Evolutionary conservation across 2,329 filamentous ascomycete genomes (phyloP).

Genomic region (Aureobasidium sp.): DNA sequence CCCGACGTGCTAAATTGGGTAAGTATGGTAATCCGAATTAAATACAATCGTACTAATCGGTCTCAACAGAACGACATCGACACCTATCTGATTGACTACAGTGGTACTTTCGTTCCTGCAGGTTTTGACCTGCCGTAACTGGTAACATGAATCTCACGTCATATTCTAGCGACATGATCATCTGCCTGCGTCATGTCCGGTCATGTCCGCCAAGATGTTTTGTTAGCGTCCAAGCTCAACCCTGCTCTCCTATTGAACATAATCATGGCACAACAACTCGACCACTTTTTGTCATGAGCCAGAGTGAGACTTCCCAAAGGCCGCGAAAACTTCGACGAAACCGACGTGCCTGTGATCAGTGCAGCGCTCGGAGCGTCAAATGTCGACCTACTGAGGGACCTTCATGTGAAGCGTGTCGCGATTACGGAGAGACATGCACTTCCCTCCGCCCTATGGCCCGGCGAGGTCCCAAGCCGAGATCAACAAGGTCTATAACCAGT

Average conservation of each 20-base stretch:
- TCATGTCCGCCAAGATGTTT: neutral
- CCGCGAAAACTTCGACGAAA: conserved; percentile 25
- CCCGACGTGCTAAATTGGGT: conserved; percentile 19
- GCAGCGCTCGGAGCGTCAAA: conserved; percentile 47
- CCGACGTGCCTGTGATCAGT: conserved; percentile 44
- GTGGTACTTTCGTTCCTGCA: neutral
- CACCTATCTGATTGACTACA: conserved; percentile 15
- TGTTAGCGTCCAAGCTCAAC: neutral
- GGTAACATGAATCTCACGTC: neutral
- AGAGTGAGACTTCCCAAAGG: neutral
- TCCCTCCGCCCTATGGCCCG: conserved; percentile 46
- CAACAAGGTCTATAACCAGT: neutral
- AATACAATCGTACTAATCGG: neutral
- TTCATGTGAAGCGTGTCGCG: conserved; percentile 49
- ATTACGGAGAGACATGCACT: conserved; percentile 56
- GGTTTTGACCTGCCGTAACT: neutral
- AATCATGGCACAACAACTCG: neutral
- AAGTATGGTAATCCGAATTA: neutral
- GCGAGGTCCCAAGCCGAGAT: conserved; percentile 34
- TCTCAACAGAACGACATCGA: conserved; percentile 7
- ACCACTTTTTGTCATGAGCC: conserved; percentile 5
- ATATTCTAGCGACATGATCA: neutral
- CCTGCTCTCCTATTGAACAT: neutral
- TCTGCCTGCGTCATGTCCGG: no score
- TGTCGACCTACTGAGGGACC: conserved; percentile 51